Base-by-base conservation (phyloP, 192 early-diverging fungal species). In the Backusella westeae region DNA sequence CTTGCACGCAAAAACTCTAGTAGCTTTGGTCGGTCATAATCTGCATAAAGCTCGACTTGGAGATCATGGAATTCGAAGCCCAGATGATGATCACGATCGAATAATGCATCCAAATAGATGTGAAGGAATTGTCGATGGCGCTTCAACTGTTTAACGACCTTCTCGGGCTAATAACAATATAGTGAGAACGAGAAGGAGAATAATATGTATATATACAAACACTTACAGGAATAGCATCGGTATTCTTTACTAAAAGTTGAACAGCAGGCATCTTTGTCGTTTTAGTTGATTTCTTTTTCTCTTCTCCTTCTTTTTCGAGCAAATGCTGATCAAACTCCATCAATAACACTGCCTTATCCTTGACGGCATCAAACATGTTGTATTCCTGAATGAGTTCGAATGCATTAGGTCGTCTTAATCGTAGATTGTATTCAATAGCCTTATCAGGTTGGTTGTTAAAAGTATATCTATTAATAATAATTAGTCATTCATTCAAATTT, bases 101-200 rank as follows among this genome's bases (percentile, higher is more conserved):
- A 96, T n/a, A 98, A 84, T 2, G 96, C 93, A 81, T 99, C 96
- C 77, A 99, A 80, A 84, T 98, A 99, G 8, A 95, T 89, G 73
- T 97, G 94, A 34, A 98, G 78, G 42, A 88, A 93, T 69, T 89
- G 78, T 3, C 85, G 86, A 36, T 86, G 75, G 4, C 36, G 38
- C 17, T 82, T 78, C 44, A 99, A 88, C 78, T 95, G 91, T 21
- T 88, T 81, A 7, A 98, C 96, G 1, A 93, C 92, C 29, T 76
- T 79, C 34, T 82, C 75, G 32, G 89, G 83, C 90, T 91, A 76
- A 19, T 12, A 12, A 39, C 3, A 39, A 39, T 32, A 32, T 32
- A 39, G 10, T 39, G 38, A 39, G 38, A 39, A 39, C 2, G 8
- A 39, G 3, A 39, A 9, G 2, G 38, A 12, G 9, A 39, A 12